These are phyloP conservation scores for Abrus pulchellus DNA, from an alignment of 306 rosid species.

Conservation along the genomic window DNA sequence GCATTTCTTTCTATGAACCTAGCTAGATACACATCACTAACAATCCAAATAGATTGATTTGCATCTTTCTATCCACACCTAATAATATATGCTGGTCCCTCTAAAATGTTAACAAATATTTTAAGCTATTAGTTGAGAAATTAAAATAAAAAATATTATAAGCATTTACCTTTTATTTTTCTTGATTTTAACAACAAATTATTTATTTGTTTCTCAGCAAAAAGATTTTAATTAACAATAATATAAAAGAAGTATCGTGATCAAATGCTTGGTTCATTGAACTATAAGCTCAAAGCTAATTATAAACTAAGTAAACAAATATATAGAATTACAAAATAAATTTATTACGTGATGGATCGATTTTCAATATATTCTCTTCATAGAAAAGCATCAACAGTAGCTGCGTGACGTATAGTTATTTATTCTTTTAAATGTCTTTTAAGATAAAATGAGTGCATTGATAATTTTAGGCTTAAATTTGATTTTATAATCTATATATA, in stretches of 20 bases:
- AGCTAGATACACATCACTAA: neutral
- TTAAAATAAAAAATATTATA: too few species aligned
- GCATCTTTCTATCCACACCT: constrained; percentile 1
- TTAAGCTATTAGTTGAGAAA: too few species aligned
- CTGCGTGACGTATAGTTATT: too few species aligned
- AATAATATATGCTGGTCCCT: neutral
- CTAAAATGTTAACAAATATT: neutral
- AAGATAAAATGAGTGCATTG: too few species aligned
- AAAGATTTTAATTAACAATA: too few species aligned
- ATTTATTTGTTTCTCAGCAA: too few species aligned
- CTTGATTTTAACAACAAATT: too few species aligned
- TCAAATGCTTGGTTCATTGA: neutral
- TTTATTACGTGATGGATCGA: neutral
- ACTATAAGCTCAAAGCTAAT: neutral
- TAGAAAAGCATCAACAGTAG: too few species aligned
- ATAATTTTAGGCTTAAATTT: too few species aligned
- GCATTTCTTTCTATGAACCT: neutral
- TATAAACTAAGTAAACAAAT: neutral
- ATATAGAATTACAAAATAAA: neutral
- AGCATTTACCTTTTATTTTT: too few species aligned
- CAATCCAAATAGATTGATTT: neutral
- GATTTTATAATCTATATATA: too few species aligned
- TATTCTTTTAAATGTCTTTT: too few species aligned
- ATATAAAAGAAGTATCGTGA: neutral
- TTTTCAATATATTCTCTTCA: neutral